Percentiles rank a stretch among this genome's conserved stretches.
Evolutionary conservation across 2,329 filamentous ascomycete genomes (phyloP).

Genomic region (Lecanicillium sp.): DNA sequence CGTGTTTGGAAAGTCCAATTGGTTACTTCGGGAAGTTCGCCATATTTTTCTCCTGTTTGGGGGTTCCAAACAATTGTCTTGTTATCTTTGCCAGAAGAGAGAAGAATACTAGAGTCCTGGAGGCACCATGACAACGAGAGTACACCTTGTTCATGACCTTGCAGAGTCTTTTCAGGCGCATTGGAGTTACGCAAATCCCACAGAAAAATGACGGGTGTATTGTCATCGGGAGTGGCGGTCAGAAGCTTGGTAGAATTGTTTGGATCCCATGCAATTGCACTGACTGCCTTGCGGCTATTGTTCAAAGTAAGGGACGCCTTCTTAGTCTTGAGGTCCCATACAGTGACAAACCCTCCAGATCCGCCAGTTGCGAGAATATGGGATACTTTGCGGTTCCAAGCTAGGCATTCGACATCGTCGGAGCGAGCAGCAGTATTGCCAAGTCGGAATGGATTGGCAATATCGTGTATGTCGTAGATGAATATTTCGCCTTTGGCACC

Average conservation of each 20-base stretch:
- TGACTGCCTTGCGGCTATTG: constrained; percentile 89
- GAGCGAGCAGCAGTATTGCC: constrained; percentile 82
- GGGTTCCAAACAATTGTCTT: constrained; percentile 94
- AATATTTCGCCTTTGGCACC: constrained; percentile 94
- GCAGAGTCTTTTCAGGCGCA: constrained; percentile 78
- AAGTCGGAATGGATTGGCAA: constrained; percentile 77
- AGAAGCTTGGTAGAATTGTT: constrained; percentile 90
- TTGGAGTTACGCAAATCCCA: constrained; percentile 97
- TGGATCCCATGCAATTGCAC: constrained; percentile 94
- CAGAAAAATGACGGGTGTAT: constrained; percentile 75
- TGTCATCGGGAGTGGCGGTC: constrained; percentile 85
- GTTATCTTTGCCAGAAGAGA: constrained; percentile 96
- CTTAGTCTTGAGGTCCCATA: constrained; percentile 98
- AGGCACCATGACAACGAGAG: constrained; percentile 92
- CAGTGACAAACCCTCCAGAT: constrained; percentile 87
- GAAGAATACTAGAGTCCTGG: constrained; percentile 78
- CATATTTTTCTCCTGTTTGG: constrained; percentile 76
- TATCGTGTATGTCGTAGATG: constrained; percentile 89
- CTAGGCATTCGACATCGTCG: constrained; percentile 91
- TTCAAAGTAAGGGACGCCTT: constrained; percentile 95
- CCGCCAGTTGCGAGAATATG: constrained; percentile 95
- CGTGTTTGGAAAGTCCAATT: constrained; percentile 97
- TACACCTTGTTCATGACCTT: constrained; percentile 90
- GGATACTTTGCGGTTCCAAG: constrained; percentile 97
- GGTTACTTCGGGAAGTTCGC: constrained; percentile 94